Evolutionary conservation across 805 yeast species (phyloP).

Genomic region (Hanseniaspora pseudoguilliermondii): DNA sequence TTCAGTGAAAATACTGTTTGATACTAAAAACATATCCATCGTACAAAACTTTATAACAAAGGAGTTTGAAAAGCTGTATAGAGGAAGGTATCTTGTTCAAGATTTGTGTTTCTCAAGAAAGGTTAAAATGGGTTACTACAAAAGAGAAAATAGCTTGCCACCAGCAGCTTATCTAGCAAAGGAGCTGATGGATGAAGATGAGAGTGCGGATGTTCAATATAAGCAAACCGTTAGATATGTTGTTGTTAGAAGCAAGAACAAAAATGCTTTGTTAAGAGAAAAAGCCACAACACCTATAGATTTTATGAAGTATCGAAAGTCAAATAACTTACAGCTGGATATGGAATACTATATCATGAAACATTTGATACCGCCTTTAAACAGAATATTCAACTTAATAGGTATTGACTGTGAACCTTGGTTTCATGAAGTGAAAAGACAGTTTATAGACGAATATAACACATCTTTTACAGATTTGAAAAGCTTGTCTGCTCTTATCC

Average conservation of each 20-base stretch:
- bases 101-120: slow-evolving; percentile 90
- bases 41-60: slow-evolving; percentile 53
- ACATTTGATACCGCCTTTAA: slow-evolving; percentile 80
- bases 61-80: slow-evolving; percentile 55
- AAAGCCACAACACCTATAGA: slow-evolving; percentile 71
- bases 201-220: slow-evolving; percentile 71
- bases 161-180: slow-evolving; percentile 85
- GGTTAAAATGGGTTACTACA: slow-evolving; percentile 73
- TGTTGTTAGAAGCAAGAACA: slow-evolving; percentile 48
- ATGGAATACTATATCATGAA: slow-evolving; percentile 74
- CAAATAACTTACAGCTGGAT: slow-evolving; percentile 40
- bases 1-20: slow-evolving; percentile 55
- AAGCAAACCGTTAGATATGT: slow-evolving; percentile 80
- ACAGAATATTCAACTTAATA: slow-evolving; percentile 63
- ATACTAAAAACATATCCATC: slow-evolving; percentile 52
- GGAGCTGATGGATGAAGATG: slow-evolving; percentile 45
- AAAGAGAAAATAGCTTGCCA: slow-evolving; percentile 59
- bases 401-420: slow-evolving; percentile 73
- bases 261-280: slow-evolving; percentile 44
- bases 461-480: not conserved
- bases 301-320: slow-evolving; percentile 34
- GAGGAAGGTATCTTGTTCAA: slow-evolving; percentile 52
- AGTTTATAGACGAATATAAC: not conserved
- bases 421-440: slow-evolving; percentile 29
- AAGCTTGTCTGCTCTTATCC: not conserved